Base-by-base conservation (phyloP, 2,329 filamentous ascomycete genomes). In the Botrytis paeoniae region DNA sequence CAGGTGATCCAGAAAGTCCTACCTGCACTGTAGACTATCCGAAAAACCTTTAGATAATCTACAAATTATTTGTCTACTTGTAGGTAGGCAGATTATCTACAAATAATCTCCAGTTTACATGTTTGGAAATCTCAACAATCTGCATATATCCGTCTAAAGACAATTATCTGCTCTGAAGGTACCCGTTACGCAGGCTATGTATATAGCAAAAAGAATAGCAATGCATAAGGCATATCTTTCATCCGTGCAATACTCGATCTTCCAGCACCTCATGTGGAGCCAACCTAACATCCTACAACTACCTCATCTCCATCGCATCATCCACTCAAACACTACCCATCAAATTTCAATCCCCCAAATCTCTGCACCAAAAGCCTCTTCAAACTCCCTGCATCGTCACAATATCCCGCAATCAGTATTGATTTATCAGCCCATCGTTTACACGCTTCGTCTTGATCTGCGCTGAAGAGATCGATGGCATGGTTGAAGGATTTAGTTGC, bases 401-500 rank as follows among this genome's bases (percentile, higher is more conserved):
- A 79, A 51, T 75, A 79, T 57, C 78, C 77, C 14, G 81, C 78
- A 63, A 82, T 77, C 43, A 78, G 79, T 32, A 82, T 70, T 25
- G 81, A 79, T 62, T 81, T 81, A 7, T 73, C 77, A 4, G 80
- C 80, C 79, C 79, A 80, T n/a, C 81, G 80, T 75, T 85, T 86
- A 65, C 89, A 90, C 2, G 82, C 81, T 7, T 84, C 84, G 72
- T 89, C 86, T 37, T 91, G 85, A 1, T 85, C 84, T 1, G 82
- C 83, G 20, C 86, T 85, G 77, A 89, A 89, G n/a, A 88, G 85
- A 77, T 94, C 92, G 8, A 94, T 84, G 0, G 88, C 90, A 74
- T 90, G 89, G 76, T 95, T 95, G 81, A 92, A 94, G 0, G 88
- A 83, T 9, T 86, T 89, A 1, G 88, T 88, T 0, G 89, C 88